phyloP scores from a whole-genome alignment of 352 stramenopile species.

The Saprolegnia parasitica region DNA sequence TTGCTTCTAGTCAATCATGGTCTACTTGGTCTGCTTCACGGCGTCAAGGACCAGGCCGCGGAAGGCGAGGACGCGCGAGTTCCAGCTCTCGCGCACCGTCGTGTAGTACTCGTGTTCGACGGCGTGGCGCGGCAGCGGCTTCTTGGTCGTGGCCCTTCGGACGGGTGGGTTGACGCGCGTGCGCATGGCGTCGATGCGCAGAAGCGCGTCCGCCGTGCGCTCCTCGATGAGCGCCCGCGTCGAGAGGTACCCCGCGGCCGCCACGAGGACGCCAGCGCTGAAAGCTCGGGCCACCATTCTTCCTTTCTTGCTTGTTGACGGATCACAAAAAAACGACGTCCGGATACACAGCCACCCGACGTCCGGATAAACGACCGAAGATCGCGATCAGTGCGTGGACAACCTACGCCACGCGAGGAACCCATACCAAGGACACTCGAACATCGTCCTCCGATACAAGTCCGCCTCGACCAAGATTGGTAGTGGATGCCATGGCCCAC shows the following conservation, averaged over 20 bases:
- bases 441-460: no score
- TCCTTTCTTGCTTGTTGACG: background rate
- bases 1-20: no score
- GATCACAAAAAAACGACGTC: background rate
- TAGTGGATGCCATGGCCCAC: no score
- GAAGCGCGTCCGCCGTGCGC: slow-evolving; percentile 13
- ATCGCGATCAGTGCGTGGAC: no score
- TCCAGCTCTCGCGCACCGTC: slow-evolving; percentile 21
- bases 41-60: background rate
- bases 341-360: background rate
- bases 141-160: slow-evolving; percentile 17
- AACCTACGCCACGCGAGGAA: no score
- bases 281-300: slow-evolving; percentile 19
- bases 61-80: slow-evolving; percentile 21
- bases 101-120: slow-evolving; percentile 29
- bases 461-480: no score
- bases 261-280: slow-evolving; percentile 9
- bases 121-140: background rate
- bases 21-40: no score
- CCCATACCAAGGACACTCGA: no score
- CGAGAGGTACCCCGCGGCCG: slow-evolving; percentile 6
- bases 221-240: background rate
- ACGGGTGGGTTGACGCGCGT: slow-evolving; percentile 18
- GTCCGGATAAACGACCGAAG: background rate
- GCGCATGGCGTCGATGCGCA: slow-evolving; percentile 10